These are phyloP conservation scores for Aspergillus nomiae DNA, from an alignment of 2,329 filamentous ascomycete genomes.

Conservation along the genomic window DNA sequence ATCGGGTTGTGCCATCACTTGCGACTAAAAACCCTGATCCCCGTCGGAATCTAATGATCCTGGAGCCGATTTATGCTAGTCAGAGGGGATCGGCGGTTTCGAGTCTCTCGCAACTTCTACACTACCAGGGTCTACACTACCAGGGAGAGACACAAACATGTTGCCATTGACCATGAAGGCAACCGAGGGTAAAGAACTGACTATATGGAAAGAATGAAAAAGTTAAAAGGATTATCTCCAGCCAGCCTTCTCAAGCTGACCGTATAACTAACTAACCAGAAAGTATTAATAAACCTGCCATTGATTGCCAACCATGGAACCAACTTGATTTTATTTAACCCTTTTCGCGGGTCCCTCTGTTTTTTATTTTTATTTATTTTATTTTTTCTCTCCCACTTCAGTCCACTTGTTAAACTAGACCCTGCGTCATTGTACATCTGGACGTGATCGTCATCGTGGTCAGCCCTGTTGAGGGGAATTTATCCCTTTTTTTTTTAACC, in stretches of 20 bases:
- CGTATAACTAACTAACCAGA: neutral
- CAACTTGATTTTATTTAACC: neutral
- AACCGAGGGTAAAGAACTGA: neutral
- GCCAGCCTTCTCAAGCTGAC: neutral
- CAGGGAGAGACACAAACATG: neutral
- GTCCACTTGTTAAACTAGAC: neutral
- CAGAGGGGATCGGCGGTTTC: neutral
- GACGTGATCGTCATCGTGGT: neutral
- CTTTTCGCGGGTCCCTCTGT: neutral
- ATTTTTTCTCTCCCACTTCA: neutral
- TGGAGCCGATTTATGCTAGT: neutral
- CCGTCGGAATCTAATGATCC: neutral
- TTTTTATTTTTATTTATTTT: conserved; percentile 3
- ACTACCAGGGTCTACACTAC: neutral
- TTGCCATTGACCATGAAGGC: neutral
- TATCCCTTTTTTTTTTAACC: neutral
- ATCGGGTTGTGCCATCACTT: neutral
- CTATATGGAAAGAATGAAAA: neutral
- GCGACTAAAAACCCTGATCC: neutral
- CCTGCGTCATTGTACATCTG: neutral
- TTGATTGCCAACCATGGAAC: neutral
- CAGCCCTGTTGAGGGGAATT: neutral
- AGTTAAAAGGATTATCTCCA: neutral
- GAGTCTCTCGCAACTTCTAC: neutral
- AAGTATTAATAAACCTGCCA: neutral